Conservation (phyloP, 805 yeast species). For the Myxozyma lipomycoides region DNA sequence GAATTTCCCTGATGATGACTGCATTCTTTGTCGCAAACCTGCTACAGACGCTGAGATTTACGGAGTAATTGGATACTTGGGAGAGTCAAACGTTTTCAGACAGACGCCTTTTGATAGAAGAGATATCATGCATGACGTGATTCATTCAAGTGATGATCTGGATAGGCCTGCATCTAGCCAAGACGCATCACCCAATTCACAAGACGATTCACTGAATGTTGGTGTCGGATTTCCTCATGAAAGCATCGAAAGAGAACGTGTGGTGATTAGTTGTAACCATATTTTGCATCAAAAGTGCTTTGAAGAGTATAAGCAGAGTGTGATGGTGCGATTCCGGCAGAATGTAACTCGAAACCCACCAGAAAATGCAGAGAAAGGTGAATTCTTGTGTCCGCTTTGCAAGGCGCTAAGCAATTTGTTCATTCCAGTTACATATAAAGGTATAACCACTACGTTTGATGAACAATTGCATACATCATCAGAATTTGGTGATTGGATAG, state of each 20-base stretch:
- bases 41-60: slow-evolving; percentile 60
- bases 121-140: slow-evolving; percentile 61
- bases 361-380: slow-evolving; percentile 63
- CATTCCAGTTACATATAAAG: slow-evolving; percentile 65
- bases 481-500: slow-evolving; percentile 23
- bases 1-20: slow-evolving; percentile 69
- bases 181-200: background rate
- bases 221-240: slow-evolving; percentile 67
- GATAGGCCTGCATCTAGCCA: slow-evolving; percentile 23
- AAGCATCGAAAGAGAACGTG: slow-evolving; percentile 30
- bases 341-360: slow-evolving; percentile 83
- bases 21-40: slow-evolving; percentile 80
- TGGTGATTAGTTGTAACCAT: slow-evolving; percentile 83
- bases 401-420: slow-evolving; percentile 80
- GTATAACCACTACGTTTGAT: slow-evolving; percentile 39
- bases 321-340: slow-evolving; percentile 49
- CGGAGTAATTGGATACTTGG: slow-evolving; percentile 66
- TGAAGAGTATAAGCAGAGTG: slow-evolving; percentile 56
- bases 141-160: slow-evolving; percentile 35
- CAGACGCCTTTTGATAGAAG: slow-evolving; percentile 58
- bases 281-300: slow-evolving; percentile 86
- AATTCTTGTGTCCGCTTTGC: slow-evolving; percentile 86
- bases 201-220: slow-evolving; percentile 31
- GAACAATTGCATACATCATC: slow-evolving; percentile 1
- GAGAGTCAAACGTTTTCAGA: slow-evolving; percentile 58